Evolutionary conservation across 164 flowering plant species (phyloP), one percentile per base, ranked within the genome.

Genomic region (Aristolochia fimbriata): DNA sequence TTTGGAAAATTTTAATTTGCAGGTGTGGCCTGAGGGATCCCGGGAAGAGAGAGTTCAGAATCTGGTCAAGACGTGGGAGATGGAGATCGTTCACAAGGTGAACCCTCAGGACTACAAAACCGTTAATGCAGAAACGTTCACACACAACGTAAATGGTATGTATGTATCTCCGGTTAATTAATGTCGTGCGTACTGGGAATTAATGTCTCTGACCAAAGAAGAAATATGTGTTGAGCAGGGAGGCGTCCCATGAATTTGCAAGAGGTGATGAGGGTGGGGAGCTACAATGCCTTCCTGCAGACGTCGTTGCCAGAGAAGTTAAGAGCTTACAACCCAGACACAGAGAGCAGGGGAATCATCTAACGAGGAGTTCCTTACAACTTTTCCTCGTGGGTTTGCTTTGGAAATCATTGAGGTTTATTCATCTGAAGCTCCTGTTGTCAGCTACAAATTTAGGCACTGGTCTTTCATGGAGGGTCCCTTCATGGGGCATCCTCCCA

Each of bases 401-500:
- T 24, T 47, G 33, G 62, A 87, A 54, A 68, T 85, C 50, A 41
- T 83, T 8, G 74, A 80, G 0, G 96, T 85, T 22, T 87, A 79
- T 52, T 75, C 89, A 2, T 2, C 30, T 0, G 91, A 87, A 4
- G 86, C 89, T 0, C 96, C 96, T 0, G 62, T 62, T 62, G 76
- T 87, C 22, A 77, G 62, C 0, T 88, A 78, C 76, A 82, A 86
- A 71, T 88, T 86, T 75, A 75, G 96, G 71, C 96, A 88, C 59
- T 88, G 96, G 92, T 88, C 79, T 21, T 83, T 55, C 75, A 79
- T 81, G 84, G 96, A 88, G 45, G 90, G 91, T 23, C 87, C 96
- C 65, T 88, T 82, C 70, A 78, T 82, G 68, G 90, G 84, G 10
- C 84, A 80, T 57, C 70, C 80, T 12, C 88, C 96, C 0, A 83